Conservation (phyloP, 2,329 filamentous ascomycete genomes). For the Fusarium papillatum region DNA sequence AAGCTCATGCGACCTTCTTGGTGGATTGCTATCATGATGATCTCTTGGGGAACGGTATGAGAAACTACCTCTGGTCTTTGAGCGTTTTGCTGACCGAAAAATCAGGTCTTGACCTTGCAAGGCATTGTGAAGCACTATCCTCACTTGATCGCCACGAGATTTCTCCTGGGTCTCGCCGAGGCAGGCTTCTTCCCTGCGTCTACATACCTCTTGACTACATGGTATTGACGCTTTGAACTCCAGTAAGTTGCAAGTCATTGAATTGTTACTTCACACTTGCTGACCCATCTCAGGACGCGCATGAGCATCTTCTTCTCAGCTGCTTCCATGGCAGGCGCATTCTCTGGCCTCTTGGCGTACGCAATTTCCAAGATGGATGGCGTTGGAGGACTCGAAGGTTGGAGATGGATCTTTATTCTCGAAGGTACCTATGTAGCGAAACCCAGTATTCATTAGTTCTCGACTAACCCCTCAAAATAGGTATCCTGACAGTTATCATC, state of each 20-base stretch:
- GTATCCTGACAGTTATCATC: slow-evolving; percentile 2
- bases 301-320: slow-evolving; percentile 9
- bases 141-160: background rate
- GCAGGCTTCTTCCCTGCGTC: slow-evolving; percentile 3
- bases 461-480: slow-evolving; percentile 2
- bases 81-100: background rate
- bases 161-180: background rate
- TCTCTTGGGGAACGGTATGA: background rate
- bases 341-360: slow-evolving; percentile 11
- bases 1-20: background rate
- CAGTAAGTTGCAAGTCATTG: background rate
- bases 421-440: background rate
- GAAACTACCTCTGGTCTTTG: no score
- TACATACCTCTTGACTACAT: background rate
- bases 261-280: no score
- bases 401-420: background rate
- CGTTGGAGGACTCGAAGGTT: slow-evolving; percentile 2
- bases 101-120: background rate
- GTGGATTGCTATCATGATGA: background rate
- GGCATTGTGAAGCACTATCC: background rate
- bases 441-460: no score
- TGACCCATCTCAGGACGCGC: background rate
- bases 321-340: slow-evolving; percentile 14
- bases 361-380: slow-evolving; percentile 15
- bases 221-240: slow-evolving; percentile 8